Evolutionary conservation across 345 rosid genomes (phyloP).

Genomic region (Eucalyptus grandis): DNA sequence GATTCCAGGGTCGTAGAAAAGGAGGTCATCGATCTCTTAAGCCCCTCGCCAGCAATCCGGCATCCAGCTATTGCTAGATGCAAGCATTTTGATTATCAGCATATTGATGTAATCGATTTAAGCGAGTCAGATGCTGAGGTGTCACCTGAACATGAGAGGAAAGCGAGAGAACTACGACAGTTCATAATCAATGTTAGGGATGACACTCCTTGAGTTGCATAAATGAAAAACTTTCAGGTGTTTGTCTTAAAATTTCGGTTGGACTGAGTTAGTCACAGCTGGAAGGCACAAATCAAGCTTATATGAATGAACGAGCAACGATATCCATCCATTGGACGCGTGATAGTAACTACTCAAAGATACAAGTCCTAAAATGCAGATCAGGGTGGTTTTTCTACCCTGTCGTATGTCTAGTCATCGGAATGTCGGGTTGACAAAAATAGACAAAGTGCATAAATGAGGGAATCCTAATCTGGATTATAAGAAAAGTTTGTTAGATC

Average conservation of each 20-base stretch:
- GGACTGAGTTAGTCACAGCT: background rate
- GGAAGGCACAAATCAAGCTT: background rate
- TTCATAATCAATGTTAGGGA: constrained; percentile 45
- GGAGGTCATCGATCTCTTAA: constrained; percentile 63
- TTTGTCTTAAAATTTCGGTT: background rate
- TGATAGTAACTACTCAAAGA: background rate
- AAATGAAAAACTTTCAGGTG: background rate
- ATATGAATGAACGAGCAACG: background rate
- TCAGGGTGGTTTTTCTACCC: background rate
- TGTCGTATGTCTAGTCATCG: background rate
- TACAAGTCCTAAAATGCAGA: background rate
- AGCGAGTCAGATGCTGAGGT: constrained; percentile 62
- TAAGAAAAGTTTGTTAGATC: background rate
- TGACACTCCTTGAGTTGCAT: constrained; percentile 10
- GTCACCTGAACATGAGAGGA: constrained; percentile 48
- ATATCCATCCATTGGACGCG: background rate
- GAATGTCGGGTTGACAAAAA: background rate
- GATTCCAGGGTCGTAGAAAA: background rate
- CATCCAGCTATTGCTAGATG: constrained; percentile 1
- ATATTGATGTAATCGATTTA: constrained; percentile 34
- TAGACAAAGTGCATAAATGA: background rate
- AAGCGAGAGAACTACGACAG: constrained; percentile 52
- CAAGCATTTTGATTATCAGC: constrained; percentile 5
- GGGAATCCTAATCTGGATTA: background rate
- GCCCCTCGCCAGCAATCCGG: constrained; percentile 43